phyloP scores from a whole-genome alignment of 352 stramenopile species.

The Phytophthora kernoviae region DNA sequence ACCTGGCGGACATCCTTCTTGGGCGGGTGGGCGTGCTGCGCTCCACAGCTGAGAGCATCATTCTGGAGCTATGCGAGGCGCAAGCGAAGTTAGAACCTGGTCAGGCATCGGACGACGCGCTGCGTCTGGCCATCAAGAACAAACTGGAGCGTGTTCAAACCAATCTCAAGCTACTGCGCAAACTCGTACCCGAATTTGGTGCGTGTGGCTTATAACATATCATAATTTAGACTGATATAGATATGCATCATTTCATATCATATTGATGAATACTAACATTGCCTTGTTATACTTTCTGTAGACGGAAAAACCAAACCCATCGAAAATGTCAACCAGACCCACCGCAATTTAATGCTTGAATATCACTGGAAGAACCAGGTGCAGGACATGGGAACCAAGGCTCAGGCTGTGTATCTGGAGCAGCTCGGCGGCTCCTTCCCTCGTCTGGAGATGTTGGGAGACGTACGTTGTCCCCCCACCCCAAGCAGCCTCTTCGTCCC shows the following conservation, averaged over 20 bases:
- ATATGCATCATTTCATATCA: background rate
- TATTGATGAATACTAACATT: background rate
- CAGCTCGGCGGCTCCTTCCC: conserved; percentile 74
- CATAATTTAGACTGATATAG: background rate
- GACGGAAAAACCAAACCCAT: conserved; percentile 89
- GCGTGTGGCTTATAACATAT: background rate
- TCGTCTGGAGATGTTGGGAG: conserved; percentile 81
- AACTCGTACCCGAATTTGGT: conserved; percentile 87
- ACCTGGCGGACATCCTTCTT: conserved; percentile 84
- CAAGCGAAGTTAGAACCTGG: conserved; percentile 64
- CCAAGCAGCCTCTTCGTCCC: conserved; percentile 76
- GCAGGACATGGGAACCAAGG: conserved; percentile 85
- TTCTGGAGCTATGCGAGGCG: conserved; percentile 81
- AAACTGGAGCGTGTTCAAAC: conserved; percentile 87
- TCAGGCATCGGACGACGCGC: conserved; percentile 58
- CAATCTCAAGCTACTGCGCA: conserved; percentile 84
- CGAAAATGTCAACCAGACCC: conserved; percentile 83
- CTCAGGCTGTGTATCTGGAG: conserved; percentile 81
- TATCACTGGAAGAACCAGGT: conserved; percentile 91
- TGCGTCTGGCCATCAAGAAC: conserved; percentile 82
- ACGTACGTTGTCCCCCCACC: conserved; percentile 74
- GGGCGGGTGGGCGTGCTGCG: conserved; percentile 83
- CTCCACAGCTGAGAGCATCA: conserved; percentile 85
- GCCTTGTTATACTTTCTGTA: conserved; percentile 15
- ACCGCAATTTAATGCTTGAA: conserved; percentile 89